A percentile compares a stretch with the other conserved stretches of the same genome.
Conservation (phyloP, 495 filamentous ascomycete species). For the Xylaria acuta region DNA sequence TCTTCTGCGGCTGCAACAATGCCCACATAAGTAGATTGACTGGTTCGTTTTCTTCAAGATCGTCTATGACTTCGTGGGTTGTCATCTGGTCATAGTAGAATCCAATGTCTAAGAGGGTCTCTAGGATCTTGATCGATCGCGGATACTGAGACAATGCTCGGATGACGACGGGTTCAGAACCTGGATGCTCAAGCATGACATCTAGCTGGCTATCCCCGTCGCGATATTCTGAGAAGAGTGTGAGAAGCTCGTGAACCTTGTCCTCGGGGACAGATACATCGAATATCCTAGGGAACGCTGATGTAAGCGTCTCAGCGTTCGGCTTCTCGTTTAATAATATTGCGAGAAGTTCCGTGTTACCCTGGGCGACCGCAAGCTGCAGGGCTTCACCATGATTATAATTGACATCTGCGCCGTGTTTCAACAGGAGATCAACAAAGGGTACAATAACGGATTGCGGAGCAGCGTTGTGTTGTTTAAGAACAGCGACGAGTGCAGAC, state of each 20-base stretch:
- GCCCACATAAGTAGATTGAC: slow-evolving; percentile 55
- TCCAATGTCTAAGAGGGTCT: slow-evolving; percentile 51
- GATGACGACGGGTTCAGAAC: slow-evolving; percentile 47
- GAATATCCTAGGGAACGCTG: slow-evolving; percentile 53
- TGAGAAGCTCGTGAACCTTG: slow-evolving; percentile 44
- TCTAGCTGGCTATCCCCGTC: slow-evolving; percentile 51
- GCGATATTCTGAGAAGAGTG: slow-evolving; percentile 50
- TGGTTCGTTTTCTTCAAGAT: slow-evolving; percentile 48
- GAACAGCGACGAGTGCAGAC: slow-evolving; percentile 43
- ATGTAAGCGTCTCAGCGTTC: slow-evolving; percentile 44
- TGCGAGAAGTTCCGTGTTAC: slow-evolving; percentile 46
- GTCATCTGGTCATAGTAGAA: slow-evolving; percentile 55
- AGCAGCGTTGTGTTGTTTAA: slow-evolving; percentile 42
- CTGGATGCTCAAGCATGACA: slow-evolving; percentile 42
- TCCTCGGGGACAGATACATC: slow-evolving; percentile 46
- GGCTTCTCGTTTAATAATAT: slow-evolving; percentile 48
- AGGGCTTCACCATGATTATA: slow-evolving; percentile 49
- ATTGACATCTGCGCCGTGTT: slow-evolving; percentile 47
- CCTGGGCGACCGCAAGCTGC: slow-evolving; percentile 48
- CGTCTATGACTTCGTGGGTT: slow-evolving; percentile 40
- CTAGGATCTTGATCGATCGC: slow-evolving; percentile 48
- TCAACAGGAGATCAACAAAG: slow-evolving; percentile 46
- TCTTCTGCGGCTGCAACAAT: slow-evolving; percentile 56
- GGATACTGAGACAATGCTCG: slow-evolving; percentile 52
- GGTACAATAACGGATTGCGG: slow-evolving; percentile 41